Percentiles rank a stretch among this genome's conserved stretches.
These are phyloP conservation scores for Debaryomyces prosopidis DNA, from an alignment of 805 yeast species.

Conservation along the genomic window DNA sequence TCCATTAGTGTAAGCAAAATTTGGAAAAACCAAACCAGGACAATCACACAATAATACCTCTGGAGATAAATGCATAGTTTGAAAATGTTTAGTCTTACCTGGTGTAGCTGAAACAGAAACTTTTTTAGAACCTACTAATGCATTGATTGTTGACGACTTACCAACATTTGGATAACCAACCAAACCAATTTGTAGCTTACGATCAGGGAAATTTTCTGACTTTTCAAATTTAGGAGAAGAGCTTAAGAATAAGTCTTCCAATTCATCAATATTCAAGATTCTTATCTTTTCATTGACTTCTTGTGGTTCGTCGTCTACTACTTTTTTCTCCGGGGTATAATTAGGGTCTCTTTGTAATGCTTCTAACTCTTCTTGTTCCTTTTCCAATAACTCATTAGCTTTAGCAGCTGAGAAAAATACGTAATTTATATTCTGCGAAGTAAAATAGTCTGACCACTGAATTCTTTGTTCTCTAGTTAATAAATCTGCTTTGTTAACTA, in stretches of 20 bases:
- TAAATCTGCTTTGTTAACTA: slow-evolving; percentile 93
- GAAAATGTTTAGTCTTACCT: slow-evolving; percentile 98
- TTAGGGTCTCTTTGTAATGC: slow-evolving; percentile 21
- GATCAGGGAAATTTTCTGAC: slow-evolving; percentile 56
- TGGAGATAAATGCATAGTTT: slow-evolving; percentile 84
- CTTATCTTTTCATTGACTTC: slow-evolving; percentile 42
- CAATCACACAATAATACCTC: slow-evolving; percentile 92
- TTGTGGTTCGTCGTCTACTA: slow-evolving; percentile 21
- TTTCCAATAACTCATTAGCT: slow-evolving; percentile 75
- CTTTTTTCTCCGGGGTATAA: slow-evolving; percentile 7
- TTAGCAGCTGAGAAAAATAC: slow-evolving; percentile 91
- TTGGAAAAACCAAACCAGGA: slow-evolving; percentile 98
- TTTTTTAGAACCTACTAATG: slow-evolving; percentile 91
- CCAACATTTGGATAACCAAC: slow-evolving; percentile 95
- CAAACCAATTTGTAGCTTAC: slow-evolving; percentile 81
- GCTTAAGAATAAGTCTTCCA: slow-evolving; percentile 74
- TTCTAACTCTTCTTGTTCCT: slow-evolving; percentile 50
- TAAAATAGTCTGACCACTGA: slow-evolving; percentile 86
- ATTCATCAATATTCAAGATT: slow-evolving; percentile 78
- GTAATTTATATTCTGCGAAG: slow-evolving; percentile 64
- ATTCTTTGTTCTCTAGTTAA: slow-evolving; percentile 74
- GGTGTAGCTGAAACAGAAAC: slow-evolving; percentile 99
- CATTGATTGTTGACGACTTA: slow-evolving; percentile 96
- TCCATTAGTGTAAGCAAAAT: slow-evolving; percentile 93
- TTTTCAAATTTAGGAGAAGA: slow-evolving; percentile 73